A percentile compares a stretch with the other conserved stretches of the same genome.
phyloP scores from a whole-genome alignment of 768 basidiomycete genomes.

The Serendipita sp. region DNA sequence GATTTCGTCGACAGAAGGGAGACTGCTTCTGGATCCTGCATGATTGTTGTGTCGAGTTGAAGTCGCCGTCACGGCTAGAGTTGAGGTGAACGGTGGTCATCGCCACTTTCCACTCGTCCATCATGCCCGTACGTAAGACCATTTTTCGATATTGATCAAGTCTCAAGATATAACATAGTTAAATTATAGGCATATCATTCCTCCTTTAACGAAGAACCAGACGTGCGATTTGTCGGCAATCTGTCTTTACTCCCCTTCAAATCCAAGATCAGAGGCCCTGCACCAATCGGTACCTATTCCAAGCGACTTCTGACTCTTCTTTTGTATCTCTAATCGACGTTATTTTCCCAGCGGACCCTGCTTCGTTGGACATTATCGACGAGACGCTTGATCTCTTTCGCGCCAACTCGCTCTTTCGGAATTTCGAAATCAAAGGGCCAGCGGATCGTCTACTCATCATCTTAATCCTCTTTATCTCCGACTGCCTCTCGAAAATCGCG shows the following conservation, averaged over 20 bases:
- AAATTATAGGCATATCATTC: slow-evolving; percentile 82
- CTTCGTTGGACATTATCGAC: slow-evolving; percentile 78
- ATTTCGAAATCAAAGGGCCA: slow-evolving; percentile 98
- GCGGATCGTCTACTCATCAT: slow-evolving; percentile 93
- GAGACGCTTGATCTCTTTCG: slow-evolving; percentile 94
- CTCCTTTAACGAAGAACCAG: slow-evolving; percentile 69
- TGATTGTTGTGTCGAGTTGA: slow-evolving; percentile 7
- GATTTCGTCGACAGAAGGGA: slow-evolving; percentile 32
- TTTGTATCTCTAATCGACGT: slow-evolving; percentile 10
- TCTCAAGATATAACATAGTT: not conserved
- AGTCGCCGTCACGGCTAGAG: not conserved
- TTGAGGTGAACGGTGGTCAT: not conserved
- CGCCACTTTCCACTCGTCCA: not conserved
- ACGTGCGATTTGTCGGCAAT: slow-evolving; percentile 77
- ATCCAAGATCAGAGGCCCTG: slow-evolving; percentile 84
- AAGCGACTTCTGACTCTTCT: not conserved
- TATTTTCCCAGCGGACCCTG: slow-evolving; percentile 47
- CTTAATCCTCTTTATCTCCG: slow-evolving; percentile 93
- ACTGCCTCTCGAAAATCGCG: slow-evolving; percentile 86
- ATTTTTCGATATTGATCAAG: not conserved
- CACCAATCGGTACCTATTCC: slow-evolving; percentile 46
- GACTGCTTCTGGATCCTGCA: slow-evolving; percentile 25
- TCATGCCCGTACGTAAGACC: slow-evolving; percentile 15
- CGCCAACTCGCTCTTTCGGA: slow-evolving; percentile 96
- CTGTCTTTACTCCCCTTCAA: slow-evolving; percentile 79